Conservation (phyloP, 2,329 filamentous ascomycete species). For the Scedosporium aurantiacum region DNA sequence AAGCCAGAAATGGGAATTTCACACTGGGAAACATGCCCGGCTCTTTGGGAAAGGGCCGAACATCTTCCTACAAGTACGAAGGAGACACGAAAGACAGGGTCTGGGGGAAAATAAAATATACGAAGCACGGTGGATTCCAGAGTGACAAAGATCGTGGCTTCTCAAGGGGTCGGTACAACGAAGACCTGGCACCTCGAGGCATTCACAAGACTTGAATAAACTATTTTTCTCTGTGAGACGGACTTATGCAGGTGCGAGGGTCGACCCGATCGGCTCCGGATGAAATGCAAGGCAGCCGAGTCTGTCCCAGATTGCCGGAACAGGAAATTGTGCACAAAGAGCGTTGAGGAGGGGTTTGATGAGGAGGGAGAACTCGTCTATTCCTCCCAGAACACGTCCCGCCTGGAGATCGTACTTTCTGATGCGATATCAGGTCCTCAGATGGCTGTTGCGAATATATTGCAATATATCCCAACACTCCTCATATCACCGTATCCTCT, state of each 20-base stretch:
- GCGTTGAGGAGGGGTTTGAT: too few relatives aligned
- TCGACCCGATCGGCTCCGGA: not conserved
- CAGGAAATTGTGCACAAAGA: not conserved
- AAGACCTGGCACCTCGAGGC: not conserved
- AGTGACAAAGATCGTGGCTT: too few relatives aligned
- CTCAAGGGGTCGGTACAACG: too few relatives aligned
- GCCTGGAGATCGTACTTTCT: too few relatives aligned
- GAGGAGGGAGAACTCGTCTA: too few relatives aligned
- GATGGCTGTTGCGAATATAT: too few relatives aligned
- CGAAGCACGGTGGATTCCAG: too few relatives aligned
- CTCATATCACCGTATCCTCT: too few relatives aligned
- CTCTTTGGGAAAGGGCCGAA: not conserved
- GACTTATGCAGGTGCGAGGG: not conserved
- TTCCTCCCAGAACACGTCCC: too few relatives aligned
- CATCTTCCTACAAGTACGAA: not conserved
- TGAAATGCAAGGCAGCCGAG: slow-evolving; percentile 2
- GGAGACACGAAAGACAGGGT: not conserved
- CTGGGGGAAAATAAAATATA: too few relatives aligned
- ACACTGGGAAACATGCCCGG: not conserved
- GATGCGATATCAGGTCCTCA: too few relatives aligned
- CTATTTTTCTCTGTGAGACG: not conserved
- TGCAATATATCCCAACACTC: too few relatives aligned
- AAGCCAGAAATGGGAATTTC: not conserved
- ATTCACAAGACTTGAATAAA: not conserved
- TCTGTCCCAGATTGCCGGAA: slow-evolving; percentile 5